Percentiles rank a stretch among this genome's conserved stretches.
Conservation (phyloP, 1,284 basidiomycete species). For the Irpex sp. region DNA sequence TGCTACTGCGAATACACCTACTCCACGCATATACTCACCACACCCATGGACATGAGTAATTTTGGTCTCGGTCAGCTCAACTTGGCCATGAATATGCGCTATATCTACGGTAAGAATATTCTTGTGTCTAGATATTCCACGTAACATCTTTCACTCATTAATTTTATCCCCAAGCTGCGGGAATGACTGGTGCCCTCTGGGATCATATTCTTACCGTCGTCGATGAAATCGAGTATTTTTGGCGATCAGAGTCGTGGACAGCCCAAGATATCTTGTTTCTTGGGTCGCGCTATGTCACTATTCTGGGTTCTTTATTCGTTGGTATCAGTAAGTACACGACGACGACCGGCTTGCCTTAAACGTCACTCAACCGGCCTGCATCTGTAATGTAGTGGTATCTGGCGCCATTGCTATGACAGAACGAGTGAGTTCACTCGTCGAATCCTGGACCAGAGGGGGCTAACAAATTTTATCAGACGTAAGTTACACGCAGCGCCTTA, state of each 20-base stretch:
- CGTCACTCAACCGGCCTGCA: background rate
- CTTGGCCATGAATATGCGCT: background rate
- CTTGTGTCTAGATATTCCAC: background rate
- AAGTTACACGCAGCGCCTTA: background rate
- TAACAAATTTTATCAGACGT: background rate
- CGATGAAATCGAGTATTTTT: background rate
- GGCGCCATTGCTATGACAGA: background rate
- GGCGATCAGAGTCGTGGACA: background rate
- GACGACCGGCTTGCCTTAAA: background rate
- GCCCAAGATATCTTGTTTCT: background rate
- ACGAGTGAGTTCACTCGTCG: background rate
- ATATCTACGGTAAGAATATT: background rate
- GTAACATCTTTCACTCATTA: background rate
- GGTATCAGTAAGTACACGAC: background rate
- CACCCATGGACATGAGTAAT: too few species aligned
- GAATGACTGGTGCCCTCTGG: background rate
- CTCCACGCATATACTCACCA: too few species aligned
- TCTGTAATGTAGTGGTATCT: background rate
- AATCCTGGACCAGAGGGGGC: background rate
- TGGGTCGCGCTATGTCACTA: background rate
- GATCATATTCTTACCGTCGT: background rate
- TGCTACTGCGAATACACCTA: too few species aligned
- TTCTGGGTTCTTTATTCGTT: background rate
- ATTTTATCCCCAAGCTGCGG: background rate
- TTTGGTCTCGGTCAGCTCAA: too few species aligned